Percentiles rank a stretch among this genome's conserved stretches.
These are phyloP conservation scores for Suillus spraguei DNA, from an alignment of 768 basidiomycete genomes.

Conservation along the genomic window DNA sequence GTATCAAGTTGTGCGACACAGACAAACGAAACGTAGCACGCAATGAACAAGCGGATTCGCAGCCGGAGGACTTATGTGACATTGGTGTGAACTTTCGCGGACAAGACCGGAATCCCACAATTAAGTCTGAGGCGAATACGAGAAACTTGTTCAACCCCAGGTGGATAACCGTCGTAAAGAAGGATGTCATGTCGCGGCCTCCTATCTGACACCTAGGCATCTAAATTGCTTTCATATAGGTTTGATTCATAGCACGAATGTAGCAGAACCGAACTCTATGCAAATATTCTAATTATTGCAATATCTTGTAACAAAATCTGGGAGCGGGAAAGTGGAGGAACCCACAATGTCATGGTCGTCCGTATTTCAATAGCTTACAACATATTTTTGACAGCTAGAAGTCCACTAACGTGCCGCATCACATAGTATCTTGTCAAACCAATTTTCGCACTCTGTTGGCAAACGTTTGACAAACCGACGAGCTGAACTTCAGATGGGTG, in stretches of 20 bases:
- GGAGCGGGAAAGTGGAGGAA: neutral
- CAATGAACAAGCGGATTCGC: neutral
- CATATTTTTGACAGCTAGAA: neutral
- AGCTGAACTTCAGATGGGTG: neutral
- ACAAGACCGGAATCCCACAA: conserved; percentile 8
- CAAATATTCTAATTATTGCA: neutral
- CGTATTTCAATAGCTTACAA: neutral
- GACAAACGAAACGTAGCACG: neutral
- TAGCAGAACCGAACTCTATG: neutral
- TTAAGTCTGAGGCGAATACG: neutral
- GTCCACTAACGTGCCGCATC: neutral
- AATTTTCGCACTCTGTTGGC: neutral
- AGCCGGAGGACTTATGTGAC: conserved; percentile 6
- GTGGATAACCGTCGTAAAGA: neutral
- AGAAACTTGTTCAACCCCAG: neutral
- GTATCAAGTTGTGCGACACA: neutral
- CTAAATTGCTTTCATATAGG: neutral
- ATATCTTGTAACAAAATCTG: neutral
- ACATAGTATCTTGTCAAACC: neutral
- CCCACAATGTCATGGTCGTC: neutral
- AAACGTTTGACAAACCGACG: neutral
- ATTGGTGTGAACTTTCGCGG: conserved; percentile 7
- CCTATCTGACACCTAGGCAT: neutral
- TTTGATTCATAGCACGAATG: neutral
- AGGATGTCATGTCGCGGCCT: neutral